Conservation (phyloP, 2,329 filamentous ascomycete species). For the Torrubiellomyces zombiae region DNA sequence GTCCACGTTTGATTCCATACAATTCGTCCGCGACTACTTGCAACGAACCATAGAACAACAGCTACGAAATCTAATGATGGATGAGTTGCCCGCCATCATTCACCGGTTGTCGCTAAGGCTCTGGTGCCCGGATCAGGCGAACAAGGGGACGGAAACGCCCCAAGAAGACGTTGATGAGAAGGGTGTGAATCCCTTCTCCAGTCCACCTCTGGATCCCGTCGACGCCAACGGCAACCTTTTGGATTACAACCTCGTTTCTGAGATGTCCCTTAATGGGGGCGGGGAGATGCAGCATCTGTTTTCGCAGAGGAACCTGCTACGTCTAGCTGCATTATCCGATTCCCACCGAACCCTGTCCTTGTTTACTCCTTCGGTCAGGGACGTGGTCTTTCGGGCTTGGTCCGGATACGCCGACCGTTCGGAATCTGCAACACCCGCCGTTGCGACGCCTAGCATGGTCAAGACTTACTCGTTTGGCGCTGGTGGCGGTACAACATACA, state of each 20-base stretch:
- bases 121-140: slow-evolving; percentile 70
- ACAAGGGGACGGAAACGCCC: slow-evolving; percentile 29
- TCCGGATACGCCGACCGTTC: slow-evolving; percentile 58
- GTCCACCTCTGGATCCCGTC: slow-evolving; percentile 65
- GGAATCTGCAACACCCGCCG: slow-evolving; percentile 35
- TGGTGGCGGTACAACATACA: slow-evolving; percentile 49
- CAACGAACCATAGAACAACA: slow-evolving; percentile 93
- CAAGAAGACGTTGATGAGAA: slow-evolving; percentile 37
- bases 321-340: slow-evolving; percentile 66
- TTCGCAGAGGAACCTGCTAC: slow-evolving; percentile 83
- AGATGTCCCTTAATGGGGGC: slow-evolving; percentile 61
- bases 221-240: slow-evolving; percentile 65
- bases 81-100: slow-evolving; percentile 91
- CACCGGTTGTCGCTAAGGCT: slow-evolving; percentile 77
- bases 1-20: slow-evolving; percentile 96
- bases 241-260: slow-evolving; percentile 58
- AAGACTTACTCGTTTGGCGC: slow-evolving; percentile 45
- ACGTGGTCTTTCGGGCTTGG: slow-evolving; percentile 88
- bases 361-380: slow-evolving; percentile 78
- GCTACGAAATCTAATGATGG: slow-evolving; percentile 87
- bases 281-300: slow-evolving; percentile 79
- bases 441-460: slow-evolving; percentile 35
- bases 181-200: slow-evolving; percentile 64
- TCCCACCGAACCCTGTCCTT: slow-evolving; percentile 82
- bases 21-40: slow-evolving; percentile 92